phyloP scores from a whole-genome alignment of 495 filamentous ascomycete genomes.

The Aspergillus coremiiformis region DNA sequence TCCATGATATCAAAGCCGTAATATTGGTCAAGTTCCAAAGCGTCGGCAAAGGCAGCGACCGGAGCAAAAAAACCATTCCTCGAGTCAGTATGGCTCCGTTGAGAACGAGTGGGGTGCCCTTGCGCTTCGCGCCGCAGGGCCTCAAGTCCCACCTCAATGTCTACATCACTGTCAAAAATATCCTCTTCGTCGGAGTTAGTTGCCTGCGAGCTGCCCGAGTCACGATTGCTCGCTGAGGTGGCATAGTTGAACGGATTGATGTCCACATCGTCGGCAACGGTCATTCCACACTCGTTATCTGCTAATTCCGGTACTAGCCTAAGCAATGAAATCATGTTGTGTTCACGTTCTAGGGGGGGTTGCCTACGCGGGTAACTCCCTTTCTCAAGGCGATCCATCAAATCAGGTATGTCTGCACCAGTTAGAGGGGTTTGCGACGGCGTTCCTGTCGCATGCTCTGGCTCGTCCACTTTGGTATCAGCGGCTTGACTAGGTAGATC shows the following conservation, averaged over 20 bases:
- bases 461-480: neutral
- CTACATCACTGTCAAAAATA: slow-evolving; percentile 9
- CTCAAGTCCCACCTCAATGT: slow-evolving; percentile 13
- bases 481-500: neutral
- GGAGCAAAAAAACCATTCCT: slow-evolving; percentile 42
- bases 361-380: neutral
- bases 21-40: slow-evolving; percentile 53
- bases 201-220: slow-evolving; percentile 7
- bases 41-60: slow-evolving; percentile 58
- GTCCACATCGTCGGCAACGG: neutral
- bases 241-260: neutral
- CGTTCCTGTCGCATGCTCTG: neutral
- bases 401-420: neutral
- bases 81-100: neutral
- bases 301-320: neutral
- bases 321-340: neutral
- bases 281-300: neutral
- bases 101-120: slow-evolving; percentile 1
- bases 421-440: neutral
- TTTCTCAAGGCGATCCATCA: neutral
- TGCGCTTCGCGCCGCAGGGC: neutral
- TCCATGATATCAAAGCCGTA: slow-evolving; percentile 80
- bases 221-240: neutral
- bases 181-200: slow-evolving; percentile 8
- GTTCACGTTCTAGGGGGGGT: neutral